phyloP scores from a whole-genome alignment of 352 stramenopile genomes.

The Phytophthora colocasiae region DNA sequence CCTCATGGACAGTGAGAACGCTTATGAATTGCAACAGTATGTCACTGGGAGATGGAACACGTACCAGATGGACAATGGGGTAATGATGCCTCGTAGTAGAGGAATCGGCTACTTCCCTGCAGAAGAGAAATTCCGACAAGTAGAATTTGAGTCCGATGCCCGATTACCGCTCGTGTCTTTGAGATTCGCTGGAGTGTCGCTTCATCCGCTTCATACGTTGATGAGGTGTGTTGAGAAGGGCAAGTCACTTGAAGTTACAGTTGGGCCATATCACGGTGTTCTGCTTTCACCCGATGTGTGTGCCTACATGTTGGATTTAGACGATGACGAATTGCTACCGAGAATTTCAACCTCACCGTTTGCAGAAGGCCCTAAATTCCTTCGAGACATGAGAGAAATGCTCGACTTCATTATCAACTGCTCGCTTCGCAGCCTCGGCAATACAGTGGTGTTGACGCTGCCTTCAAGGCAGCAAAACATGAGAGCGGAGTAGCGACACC shows the following conservation, averaged over 20 bases:
- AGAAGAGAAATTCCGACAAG: conserved; percentile 20
- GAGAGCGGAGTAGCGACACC: background rate
- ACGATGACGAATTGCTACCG: conserved; percentile 27
- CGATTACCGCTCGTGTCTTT: conserved; percentile 23
- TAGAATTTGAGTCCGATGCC: conserved; percentile 34
- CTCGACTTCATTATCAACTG: conserved; percentile 30
- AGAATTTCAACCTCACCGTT: conserved; percentile 38
- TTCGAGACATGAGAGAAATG: conserved; percentile 42
- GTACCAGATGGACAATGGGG: conserved; percentile 7
- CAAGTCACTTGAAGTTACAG: conserved; percentile 8
- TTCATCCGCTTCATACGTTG: conserved; percentile 28
- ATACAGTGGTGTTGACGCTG: conserved; percentile 24
- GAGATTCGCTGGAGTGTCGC: conserved; percentile 30
- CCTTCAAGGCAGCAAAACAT: background rate
- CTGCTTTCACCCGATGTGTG: conserved; percentile 26
- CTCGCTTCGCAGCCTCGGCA: conserved; percentile 20
- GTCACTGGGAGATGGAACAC: conserved; percentile 34
- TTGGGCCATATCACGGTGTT: conserved; percentile 29
- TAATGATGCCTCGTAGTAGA: conserved; percentile 22
- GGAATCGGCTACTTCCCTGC: conserved; percentile 37
- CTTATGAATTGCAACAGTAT: conserved; percentile 28
- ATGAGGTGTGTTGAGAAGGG: conserved; percentile 32
- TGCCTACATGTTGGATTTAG: conserved; percentile 24
- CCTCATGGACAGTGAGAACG: conserved; percentile 14
- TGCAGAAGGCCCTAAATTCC: conserved; percentile 40